Percentiles rank a stretch among this genome's conserved stretches.
Conservation (phyloP, 2,329 filamentous ascomycete species). For the Neofusicoccum umdonicola region DNA sequence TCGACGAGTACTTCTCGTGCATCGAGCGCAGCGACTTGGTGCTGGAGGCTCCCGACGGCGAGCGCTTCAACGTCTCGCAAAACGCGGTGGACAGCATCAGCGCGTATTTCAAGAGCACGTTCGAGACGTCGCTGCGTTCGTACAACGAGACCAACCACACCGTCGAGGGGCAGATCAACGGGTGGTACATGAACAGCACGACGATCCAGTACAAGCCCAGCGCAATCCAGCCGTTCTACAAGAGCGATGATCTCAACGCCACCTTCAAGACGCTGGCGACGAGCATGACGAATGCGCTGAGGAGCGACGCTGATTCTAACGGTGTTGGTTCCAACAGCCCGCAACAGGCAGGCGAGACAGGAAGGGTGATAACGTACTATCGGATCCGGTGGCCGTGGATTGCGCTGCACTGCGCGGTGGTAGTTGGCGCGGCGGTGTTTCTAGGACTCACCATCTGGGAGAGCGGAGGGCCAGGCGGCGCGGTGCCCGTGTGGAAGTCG, state of each 20-base stretch:
- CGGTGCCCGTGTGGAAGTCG: slow-evolving; percentile 20
- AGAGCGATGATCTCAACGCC: slow-evolving; percentile 10
- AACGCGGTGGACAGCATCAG: slow-evolving; percentile 13
- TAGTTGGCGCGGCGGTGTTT: neutral
- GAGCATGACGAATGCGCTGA: slow-evolving; percentile 21
- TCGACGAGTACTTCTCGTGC: slow-evolving; percentile 15
- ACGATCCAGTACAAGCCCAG: slow-evolving; percentile 10
- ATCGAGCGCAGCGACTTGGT: neutral
- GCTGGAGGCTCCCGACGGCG: neutral
- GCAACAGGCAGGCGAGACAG: neutral
- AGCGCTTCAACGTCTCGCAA: slow-evolving; percentile 19
- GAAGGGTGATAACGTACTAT: neutral
- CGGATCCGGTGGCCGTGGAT: neutral
- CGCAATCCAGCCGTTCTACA: slow-evolving; percentile 15
- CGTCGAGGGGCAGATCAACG: slow-evolving; percentile 1
- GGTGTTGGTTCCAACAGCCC: neutral
- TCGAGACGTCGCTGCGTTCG: neutral
- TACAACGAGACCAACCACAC: neutral
- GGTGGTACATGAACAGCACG: slow-evolving; percentile 7
- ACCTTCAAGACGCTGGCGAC: slow-evolving; percentile 18
- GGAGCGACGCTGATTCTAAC: neutral
- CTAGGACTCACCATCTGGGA: neutral
- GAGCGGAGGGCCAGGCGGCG: neutral
- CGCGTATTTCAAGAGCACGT: slow-evolving; percentile 12
- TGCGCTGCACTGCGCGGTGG: neutral